A percentile compares a stretch with the other conserved stretches of the same genome.
phyloP scores from a whole-genome alignment of 2,329 filamentous ascomycete genomes.

The Colletotrichum sp. region DNA sequence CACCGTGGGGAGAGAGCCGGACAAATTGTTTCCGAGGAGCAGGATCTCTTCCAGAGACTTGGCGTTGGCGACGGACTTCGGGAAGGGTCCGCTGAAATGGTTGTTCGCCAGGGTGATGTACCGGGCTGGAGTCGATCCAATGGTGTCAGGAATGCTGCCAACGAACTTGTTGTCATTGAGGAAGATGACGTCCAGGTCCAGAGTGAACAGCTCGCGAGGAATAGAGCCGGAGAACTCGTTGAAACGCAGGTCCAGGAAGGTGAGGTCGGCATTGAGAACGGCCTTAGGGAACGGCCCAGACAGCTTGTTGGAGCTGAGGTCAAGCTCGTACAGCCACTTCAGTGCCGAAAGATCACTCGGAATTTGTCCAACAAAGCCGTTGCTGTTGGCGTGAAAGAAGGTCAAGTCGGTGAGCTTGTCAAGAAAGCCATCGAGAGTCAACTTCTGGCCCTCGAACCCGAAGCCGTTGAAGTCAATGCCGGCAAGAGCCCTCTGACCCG shows the following conservation, averaged over 20 bases:
- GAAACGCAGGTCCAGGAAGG: not conserved
- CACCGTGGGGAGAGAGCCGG: not conserved
- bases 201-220: not conserved
- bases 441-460: not conserved
- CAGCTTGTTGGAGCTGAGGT: not conserved
- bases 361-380: not conserved
- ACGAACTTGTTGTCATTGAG: slow-evolving; percentile 2
- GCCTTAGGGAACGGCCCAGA: not conserved
- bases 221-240: not conserved
- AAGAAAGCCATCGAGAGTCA: not conserved
- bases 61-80: not conserved
- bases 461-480: not conserved
- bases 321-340: not conserved
- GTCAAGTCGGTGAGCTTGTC: slow-evolving; percentile 3
- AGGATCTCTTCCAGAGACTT: not conserved
- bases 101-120: not conserved
- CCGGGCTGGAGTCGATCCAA: not conserved
- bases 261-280: not conserved
- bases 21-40: not conserved
- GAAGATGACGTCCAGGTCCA: not conserved
- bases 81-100: not conserved
- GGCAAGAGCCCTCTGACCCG: not conserved
- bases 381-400: slow-evolving; percentile 3
- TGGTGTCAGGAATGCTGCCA: not conserved
- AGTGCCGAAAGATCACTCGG: not conserved